A percentile compares a stretch with the other conserved stretches of the same genome.
Conservation (phyloP, 2,329 filamentous ascomycete genomes). For the Esteya vermicola region DNA sequence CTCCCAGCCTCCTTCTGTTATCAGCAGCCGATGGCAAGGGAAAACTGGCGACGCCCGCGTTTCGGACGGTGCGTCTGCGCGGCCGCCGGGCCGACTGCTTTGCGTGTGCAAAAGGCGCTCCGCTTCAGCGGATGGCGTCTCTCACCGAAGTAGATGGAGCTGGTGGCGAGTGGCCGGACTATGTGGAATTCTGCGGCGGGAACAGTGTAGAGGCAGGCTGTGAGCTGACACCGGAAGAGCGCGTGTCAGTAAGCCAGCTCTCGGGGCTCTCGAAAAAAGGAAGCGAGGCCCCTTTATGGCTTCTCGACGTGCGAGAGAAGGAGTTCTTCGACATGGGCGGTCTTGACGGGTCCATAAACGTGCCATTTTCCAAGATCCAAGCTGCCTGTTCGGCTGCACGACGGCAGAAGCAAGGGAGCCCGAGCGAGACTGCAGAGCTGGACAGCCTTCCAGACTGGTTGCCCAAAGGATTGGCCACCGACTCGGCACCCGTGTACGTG, state of each 20-base stretch:
- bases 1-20: conserved; percentile 29
- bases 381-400: too few species aligned
- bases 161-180: conserved; percentile 55
- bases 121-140: conserved; percentile 23
- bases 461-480: conserved; percentile 20
- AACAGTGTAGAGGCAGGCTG: not conserved
- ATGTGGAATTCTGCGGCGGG: conserved; percentile 72
- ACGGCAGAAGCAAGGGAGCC: not conserved
- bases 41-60: conserved; percentile 23
- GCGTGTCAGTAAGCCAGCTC: conserved; percentile 50
- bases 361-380: conserved; percentile 44
- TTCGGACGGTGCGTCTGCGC: conserved; percentile 64
- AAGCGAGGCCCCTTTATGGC: conserved; percentile 28
- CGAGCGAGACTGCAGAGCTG: conserved; percentile 10
- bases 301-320: conserved; percentile 74
- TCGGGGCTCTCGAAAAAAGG: too few species aligned
- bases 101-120: conserved; percentile 53
- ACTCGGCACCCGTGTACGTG: conserved; percentile 46
- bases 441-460: conserved; percentile 16
- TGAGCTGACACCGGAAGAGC: conserved; percentile 46
- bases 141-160: conserved; percentile 33
- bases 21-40: conserved; percentile 25
- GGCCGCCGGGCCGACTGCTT: conserved; percentile 56
- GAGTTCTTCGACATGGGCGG: conserved; percentile 73
- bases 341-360: conserved; percentile 61